These are phyloP conservation scores for Lyophyllum atratum DNA, from an alignment of 768 basidiomycete genomes.

Conservation along the genomic window DNA sequence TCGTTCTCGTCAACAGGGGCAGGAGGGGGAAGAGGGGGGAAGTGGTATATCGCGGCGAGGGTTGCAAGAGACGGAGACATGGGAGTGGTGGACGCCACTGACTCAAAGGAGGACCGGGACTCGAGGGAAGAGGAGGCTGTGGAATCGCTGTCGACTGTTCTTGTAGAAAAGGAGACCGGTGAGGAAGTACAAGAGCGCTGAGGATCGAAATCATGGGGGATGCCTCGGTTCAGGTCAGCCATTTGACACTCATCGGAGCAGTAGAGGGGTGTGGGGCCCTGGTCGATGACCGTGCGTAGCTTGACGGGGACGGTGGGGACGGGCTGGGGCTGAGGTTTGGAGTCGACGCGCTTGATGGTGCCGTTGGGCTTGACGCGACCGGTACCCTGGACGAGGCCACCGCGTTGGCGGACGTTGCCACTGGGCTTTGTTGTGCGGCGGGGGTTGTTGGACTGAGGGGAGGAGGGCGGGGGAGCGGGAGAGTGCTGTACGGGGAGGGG, in stretches of 20 bases:
- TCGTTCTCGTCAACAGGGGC: constrained; percentile 40
- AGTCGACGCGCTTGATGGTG: constrained; percentile 43
- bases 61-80: constrained; percentile 31
- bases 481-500: constrained; percentile 23
- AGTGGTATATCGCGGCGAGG: constrained; percentile 39
- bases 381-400: constrained; percentile 65
- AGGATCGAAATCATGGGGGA: constrained; percentile 51
- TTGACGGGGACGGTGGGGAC: constrained; percentile 37
- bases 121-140: constrained; percentile 40
- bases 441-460: constrained; percentile 39
- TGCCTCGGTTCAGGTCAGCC: constrained; percentile 51
- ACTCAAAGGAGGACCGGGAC: constrained; percentile 45
- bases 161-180: constrained; percentile 22
- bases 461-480: constrained; percentile 25
- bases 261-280: constrained; percentile 78
- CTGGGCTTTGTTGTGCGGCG: constrained; percentile 32
- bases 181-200: constrained; percentile 40
- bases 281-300: constrained; percentile 74
- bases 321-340: constrained; percentile 23
- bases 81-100: constrained; percentile 26
- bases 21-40: constrained; percentile 56
- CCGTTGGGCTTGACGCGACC: constrained; percentile 63
- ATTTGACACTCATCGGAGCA: constrained; percentile 79
- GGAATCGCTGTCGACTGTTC: constrained; percentile 43
- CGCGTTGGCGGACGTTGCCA: constrained; percentile 35